These are phyloP conservation scores for Neurospora sp. DNA, from an alignment of 495 filamentous ascomycete genomes.

Conservation along the genomic window DNA sequence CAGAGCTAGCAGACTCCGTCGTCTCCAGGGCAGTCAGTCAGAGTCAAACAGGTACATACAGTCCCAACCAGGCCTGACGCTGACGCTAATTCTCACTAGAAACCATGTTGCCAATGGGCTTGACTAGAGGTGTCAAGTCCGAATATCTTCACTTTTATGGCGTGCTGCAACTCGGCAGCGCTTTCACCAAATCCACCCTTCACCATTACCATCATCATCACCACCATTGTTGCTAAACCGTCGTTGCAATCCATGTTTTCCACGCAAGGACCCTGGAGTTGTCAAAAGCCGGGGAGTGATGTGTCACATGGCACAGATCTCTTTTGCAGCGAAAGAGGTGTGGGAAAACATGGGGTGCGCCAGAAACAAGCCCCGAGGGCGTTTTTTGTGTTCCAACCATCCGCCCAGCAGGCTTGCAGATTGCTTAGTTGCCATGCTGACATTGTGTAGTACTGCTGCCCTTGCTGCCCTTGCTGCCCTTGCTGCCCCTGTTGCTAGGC, in stretches of 20 bases:
- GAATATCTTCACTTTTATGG: background rate
- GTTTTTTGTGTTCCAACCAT: conserved; percentile 15
- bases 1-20: background rate
- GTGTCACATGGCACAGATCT: conserved; percentile 33
- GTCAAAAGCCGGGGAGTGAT: conserved; percentile 21
- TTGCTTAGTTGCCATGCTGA: conserved; percentile 8
- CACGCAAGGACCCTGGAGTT: conserved; percentile 10
- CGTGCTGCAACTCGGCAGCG: background rate
- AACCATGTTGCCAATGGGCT: background rate
- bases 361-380: conserved; percentile 14
- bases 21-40: background rate
- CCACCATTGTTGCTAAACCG: background rate
- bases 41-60: background rate
- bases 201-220: background rate
- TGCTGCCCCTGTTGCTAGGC: background rate
- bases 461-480: background rate
- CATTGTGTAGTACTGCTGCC: conserved; percentile 8
- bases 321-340: conserved; percentile 11
- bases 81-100: background rate
- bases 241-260: background rate
- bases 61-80: background rate
- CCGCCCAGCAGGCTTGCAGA: conserved; percentile 13
- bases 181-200: background rate
- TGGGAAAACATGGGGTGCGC: conserved; percentile 20
- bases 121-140: background rate